Evolutionary conservation across 192 early-diverging fungal species (phyloP).

Genomic region (Entophlyctis luteolus): DNA sequence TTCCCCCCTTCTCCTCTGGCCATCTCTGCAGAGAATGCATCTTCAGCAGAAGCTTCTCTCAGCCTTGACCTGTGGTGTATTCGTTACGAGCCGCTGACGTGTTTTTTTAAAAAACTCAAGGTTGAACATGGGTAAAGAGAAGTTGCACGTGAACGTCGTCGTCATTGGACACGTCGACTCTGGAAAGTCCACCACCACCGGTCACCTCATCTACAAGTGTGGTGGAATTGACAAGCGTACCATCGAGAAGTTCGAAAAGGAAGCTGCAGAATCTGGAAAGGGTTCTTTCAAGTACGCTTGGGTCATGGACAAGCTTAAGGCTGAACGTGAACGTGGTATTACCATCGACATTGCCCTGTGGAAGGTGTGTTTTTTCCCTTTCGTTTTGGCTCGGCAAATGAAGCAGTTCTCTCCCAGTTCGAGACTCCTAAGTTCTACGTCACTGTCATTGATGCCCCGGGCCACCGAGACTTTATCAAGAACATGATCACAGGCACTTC

Average conservation of each 20-base stretch:
- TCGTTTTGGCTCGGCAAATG: not conserved
- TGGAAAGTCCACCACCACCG: constrained; percentile 99
- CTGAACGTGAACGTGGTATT: constrained; percentile 99
- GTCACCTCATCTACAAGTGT: constrained; percentile 99
- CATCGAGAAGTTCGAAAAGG: constrained; percentile 99
- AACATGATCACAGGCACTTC: constrained; percentile 92
- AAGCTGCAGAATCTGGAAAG: constrained; percentile 98
- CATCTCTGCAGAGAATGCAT: not conserved
- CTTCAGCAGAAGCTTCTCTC: not conserved
- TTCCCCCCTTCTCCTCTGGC: not conserved
- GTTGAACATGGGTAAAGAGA: constrained; percentile 21
- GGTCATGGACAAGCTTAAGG: constrained; percentile 99
- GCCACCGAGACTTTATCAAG: constrained; percentile 99
- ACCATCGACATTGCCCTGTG: constrained; percentile 98
- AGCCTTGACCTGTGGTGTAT: no score
- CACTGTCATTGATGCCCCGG: constrained; percentile 99
- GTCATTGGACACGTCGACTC: constrained; percentile 99
- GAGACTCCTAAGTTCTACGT: constrained; percentile 95
- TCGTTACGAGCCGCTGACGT: no score
- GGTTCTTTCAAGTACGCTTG: constrained; percentile 99
- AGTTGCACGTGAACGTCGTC: constrained; percentile 47
- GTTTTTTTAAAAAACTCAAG: constrained; percentile 1
- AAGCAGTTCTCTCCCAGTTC: constrained; percentile 34
- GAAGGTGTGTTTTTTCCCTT: constrained; percentile 48
- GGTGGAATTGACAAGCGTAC: constrained; percentile 99